Evolutionary conservation across 2,329 filamentous ascomycete species (phyloP).

Genomic region (Diaporthe sp.): DNA sequence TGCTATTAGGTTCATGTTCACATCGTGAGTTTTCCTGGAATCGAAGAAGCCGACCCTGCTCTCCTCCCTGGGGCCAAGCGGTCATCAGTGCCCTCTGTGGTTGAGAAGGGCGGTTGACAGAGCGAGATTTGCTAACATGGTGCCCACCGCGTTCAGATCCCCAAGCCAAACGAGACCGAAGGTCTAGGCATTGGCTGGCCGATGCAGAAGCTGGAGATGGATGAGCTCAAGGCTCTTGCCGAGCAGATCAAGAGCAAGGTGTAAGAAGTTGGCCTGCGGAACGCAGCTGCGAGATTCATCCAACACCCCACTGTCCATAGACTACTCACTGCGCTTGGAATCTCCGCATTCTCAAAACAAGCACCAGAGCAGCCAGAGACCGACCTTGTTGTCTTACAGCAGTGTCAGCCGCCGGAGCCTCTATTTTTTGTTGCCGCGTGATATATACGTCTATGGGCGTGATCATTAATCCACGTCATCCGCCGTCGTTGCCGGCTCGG

Average conservation of each 20-base stretch:
- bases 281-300: neutral
- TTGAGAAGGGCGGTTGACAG: neutral
- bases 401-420: neutral
- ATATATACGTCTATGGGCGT: slow-evolving; percentile 37
- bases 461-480: slow-evolving; percentile 60
- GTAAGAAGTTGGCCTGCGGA: slow-evolving; percentile 56
- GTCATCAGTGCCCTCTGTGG: neutral
- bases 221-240: slow-evolving; percentile 81
- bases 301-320: neutral
- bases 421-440: slow-evolving; percentile 12
- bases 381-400: neutral
- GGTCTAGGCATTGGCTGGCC: slow-evolving; percentile 89
- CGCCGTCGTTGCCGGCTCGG: slow-evolving; percentile 53
- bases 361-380: neutral
- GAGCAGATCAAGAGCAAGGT: slow-evolving; percentile 94
- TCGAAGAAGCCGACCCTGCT: neutral
- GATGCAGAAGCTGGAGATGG: slow-evolving; percentile 81
- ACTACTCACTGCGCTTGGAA: neutral
- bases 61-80: neutral
- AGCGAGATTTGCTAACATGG: slow-evolving; percentile 20
- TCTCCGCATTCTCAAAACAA: neutral
- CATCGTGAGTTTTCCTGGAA: slow-evolving; percentile 71
- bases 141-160: slow-evolving; percentile 72
- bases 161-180: slow-evolving; percentile 88
- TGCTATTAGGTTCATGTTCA: slow-evolving; percentile 85